Evolutionary conservation across 2,329 filamentous ascomycete genomes (phyloP), one percentile per base, ranked within the genome.

Genomic region (Chaetomiaceae sp.): DNA sequence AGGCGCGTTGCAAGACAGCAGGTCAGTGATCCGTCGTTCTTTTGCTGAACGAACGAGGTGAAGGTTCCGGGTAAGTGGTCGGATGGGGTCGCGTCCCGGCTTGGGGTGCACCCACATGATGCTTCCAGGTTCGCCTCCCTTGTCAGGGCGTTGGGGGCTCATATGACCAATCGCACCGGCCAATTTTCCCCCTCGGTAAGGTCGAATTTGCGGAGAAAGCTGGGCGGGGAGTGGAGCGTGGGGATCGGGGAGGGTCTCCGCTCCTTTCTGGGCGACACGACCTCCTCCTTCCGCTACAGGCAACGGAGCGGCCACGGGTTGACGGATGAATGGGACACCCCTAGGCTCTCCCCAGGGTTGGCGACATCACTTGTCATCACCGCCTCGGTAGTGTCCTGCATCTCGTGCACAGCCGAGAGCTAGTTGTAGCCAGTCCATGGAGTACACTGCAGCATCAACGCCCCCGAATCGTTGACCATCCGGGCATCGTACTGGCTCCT

Each of bases 31-130:
- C n/a, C 29, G 22, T 22, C 42, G 22, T n/a, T 15, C 34, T 38
- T 40, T 35, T n/a, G 17, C 3, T 8, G 17, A 11, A 36, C 34
- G 35, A 9, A 30, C 38, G 24, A 40, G 32, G 14, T 18, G 17
- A 35, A 20, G 29, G 38, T 37, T 37, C 44, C 44, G 38, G 44
- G 33, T 24, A 26, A n/a, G 27, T 46, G 43, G 38, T 35, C 43
- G 30, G 37, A 45, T 45, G 43, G 37, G 32, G 37, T 30, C 30
- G 19, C 17, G 43, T 29, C 30, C 11, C 18, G 18, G 11, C 19
- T 30, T 32, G 43, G n/a, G n/a, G 39, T 40, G 38, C 39, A 36
- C 35, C 44, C 44, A 47, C 44, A 38, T 47, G 38, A 14, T 8
- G 26, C 37, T 22, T 46, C 37, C 30, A 46, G 43, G 30, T 35